A percentile compares a stretch with the other conserved stretches of the same genome.
phyloP scores from a whole-genome alignment of 2,329 filamentous ascomycete species.

The Aspergillus piperis region DNA sequence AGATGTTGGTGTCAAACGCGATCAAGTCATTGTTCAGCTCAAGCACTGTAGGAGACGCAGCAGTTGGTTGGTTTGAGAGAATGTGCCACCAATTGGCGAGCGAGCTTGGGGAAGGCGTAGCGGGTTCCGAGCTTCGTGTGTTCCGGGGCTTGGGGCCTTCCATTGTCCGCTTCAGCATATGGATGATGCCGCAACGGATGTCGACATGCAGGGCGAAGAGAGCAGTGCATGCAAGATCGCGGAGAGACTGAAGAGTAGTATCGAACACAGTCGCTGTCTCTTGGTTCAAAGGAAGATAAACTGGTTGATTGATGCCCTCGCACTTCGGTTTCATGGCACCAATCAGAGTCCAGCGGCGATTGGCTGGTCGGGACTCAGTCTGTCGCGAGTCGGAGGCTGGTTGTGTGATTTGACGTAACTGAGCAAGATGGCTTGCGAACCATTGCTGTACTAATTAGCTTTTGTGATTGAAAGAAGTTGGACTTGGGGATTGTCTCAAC shows the following conservation, averaged over 20 bases:
- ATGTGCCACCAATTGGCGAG: slow-evolving; percentile 66
- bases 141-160: slow-evolving; percentile 53
- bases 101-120: slow-evolving; percentile 62
- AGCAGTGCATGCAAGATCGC: slow-evolving; percentile 74
- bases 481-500: slow-evolving; percentile 12
- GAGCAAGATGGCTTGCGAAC: slow-evolving; percentile 80
- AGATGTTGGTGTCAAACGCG: slow-evolving; percentile 81
- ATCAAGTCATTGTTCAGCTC: slow-evolving; percentile 80
- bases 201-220: slow-evolving; percentile 87
- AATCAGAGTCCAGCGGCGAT: slow-evolving; percentile 80
- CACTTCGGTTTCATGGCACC: slow-evolving; percentile 61
- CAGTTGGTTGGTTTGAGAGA: slow-evolving; percentile 43
- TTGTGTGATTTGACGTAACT: slow-evolving; percentile 79
- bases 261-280: slow-evolving; percentile 89
- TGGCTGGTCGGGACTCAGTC: slow-evolving; percentile 52
- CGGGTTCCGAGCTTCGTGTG: slow-evolving; percentile 35
- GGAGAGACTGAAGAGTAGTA: slow-evolving; percentile 78
- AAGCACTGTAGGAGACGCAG: slow-evolving; percentile 68
- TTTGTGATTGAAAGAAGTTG: not conserved
- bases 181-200: slow-evolving; percentile 79
- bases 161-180: slow-evolving; percentile 70
- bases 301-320: slow-evolving; percentile 59
- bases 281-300: slow-evolving; percentile 83
- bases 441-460: slow-evolving; percentile 62
- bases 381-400: slow-evolving; percentile 60